Conservation (phyloP, 2,329 filamentous ascomycete genomes). For the Aspergillus sergii region DNA sequence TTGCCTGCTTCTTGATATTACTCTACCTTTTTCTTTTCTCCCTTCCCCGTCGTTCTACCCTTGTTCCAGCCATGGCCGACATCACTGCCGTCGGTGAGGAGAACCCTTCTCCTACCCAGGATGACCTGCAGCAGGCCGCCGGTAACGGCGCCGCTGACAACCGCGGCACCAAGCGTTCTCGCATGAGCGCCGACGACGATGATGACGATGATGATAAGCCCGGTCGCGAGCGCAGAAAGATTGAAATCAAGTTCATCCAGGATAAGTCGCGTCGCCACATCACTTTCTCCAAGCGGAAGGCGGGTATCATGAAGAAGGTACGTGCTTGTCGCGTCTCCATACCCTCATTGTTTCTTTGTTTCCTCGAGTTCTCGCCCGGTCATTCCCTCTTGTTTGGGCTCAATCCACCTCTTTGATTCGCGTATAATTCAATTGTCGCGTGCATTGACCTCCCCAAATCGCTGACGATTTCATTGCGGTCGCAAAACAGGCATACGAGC, state of each 20-base stretch:
- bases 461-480: constrained; percentile 22
- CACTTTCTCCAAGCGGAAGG: constrained; percentile 99
- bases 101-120: constrained; percentile 73
- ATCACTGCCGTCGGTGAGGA: constrained; percentile 77
- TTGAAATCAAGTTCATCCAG: constrained; percentile 99
- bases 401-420: background rate
- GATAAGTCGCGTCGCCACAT: constrained; percentile 99
- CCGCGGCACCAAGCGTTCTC: constrained; percentile 87
- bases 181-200: constrained; percentile 84
- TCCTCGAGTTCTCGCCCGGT: background rate
- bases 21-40: constrained; percentile 14
- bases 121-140: constrained; percentile 60
- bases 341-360: constrained; percentile 6
- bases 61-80: constrained; percentile 65
- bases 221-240: constrained; percentile 96
- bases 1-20: constrained; percentile 14
- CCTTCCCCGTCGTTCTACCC: constrained; percentile 7
- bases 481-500: constrained; percentile 78
- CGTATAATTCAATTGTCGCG: constrained; percentile 6
- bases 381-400: background rate
- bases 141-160: constrained; percentile 74
- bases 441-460: background rate
- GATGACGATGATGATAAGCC: constrained; percentile 98
- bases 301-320: constrained; percentile 99
- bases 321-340: constrained; percentile 36